Conservation (phyloP, 2,329 filamentous ascomycete species). For the Colletotrichum sp. region DNA sequence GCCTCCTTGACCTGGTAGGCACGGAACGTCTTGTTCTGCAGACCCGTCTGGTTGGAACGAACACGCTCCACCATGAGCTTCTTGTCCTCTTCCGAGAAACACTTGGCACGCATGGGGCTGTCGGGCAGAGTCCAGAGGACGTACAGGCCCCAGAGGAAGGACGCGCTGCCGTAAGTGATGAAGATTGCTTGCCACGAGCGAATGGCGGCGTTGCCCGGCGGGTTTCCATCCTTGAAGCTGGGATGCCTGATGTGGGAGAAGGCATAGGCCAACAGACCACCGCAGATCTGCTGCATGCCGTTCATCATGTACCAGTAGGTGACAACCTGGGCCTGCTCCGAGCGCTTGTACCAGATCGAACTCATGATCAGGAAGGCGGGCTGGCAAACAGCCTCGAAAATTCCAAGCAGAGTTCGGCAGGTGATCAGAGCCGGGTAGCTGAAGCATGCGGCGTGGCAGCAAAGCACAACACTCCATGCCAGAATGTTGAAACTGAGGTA, state of each 20-base stretch:
- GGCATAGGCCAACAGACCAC: conserved; percentile 43
- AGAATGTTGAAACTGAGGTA: conserved; percentile 41
- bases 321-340: conserved; percentile 34
- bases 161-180: conserved; percentile 41
- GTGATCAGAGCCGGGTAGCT: conserved; percentile 42
- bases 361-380: conserved; percentile 48
- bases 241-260: conserved; percentile 30
- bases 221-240: background rate
- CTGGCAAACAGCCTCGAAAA: conserved; percentile 48
- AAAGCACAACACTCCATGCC: conserved; percentile 38
- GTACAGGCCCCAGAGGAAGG: conserved; percentile 34
- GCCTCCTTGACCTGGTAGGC: conserved; percentile 10
- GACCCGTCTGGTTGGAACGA: conserved; percentile 37
- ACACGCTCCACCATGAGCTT: conserved; percentile 40
- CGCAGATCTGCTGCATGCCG: conserved; percentile 39
- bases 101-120: conserved; percentile 30
- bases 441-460: conserved; percentile 6
- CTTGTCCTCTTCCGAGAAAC: conserved; percentile 34
- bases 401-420: conserved; percentile 45
- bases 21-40: conserved; percentile 4
- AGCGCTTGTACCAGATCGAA: conserved; percentile 32
- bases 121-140: conserved; percentile 46
- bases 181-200: conserved; percentile 46
- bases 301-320: conserved; percentile 35
- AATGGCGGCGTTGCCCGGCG: conserved; percentile 25